Evolutionary conservation across 345 rosid species (phyloP), one percentile per base, ranked within the genome.

Genomic region (Lenwebbia sp.): DNA sequence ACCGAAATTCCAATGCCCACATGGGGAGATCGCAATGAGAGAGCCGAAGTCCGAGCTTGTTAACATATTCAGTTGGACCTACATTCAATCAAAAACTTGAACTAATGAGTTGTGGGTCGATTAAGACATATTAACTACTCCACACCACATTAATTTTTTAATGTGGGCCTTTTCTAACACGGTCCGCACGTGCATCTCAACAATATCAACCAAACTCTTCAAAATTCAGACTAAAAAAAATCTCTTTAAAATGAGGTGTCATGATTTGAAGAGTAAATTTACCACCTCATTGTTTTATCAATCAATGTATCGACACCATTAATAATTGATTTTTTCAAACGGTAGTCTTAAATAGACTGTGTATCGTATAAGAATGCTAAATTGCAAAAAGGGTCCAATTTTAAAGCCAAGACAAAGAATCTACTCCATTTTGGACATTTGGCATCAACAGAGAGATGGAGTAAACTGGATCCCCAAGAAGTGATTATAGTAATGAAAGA

Each of bases 1-100:
- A 17, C 75, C 40, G 14, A 15, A 28, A 62, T 62, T 62, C 40
- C 21, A 33, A 65, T 21, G 40, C 44, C 76, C 10, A 7, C 3
- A 2, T 65, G 12, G 4, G 21, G 12, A 65, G 23, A 37, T 30
- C 0, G 6, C 21, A 30, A 65, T 30, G 44, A 30, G 10, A 4
- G 41, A 30, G 0, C 1, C 4, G 0, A 0, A 65, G 2, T 65
- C 6, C 19, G 1, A 62, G 5, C 22, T 3, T 5, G 0, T 30
- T 15, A 30, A 62, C 22, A 55, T 54, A 22, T 28, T 15, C 0
- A 15, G 0, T 62, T 62, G 4, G 7, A 33, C 2, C 3, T 10
- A 30, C 22, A 7, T 30, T 3, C 1, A 62, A 10, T 62, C 21
- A 62, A 28, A 62, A 62, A 8, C 8, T 65, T 65, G 15, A 65